Evolutionary conservation across 1,284 basidiomycete genomes (phyloP).

Genomic region (Anthracocystis walkeri): DNA sequence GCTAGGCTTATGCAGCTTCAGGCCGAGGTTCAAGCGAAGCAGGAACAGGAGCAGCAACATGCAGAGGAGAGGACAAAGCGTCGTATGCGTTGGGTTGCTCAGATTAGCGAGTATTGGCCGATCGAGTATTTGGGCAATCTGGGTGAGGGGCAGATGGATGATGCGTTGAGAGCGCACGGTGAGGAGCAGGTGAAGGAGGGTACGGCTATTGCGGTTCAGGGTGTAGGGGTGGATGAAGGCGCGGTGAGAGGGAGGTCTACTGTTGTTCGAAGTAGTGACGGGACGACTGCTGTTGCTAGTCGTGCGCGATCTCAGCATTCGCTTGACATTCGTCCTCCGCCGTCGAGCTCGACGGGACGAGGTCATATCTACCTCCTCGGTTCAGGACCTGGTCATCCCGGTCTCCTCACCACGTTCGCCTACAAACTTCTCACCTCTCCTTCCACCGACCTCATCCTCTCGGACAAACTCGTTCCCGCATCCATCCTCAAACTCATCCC

Average conservation of each 20-base stretch:
- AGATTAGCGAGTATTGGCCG: constrained; percentile 82
- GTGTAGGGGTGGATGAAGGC: neutral
- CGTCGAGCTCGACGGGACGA: neutral
- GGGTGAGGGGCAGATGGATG: constrained; percentile 78
- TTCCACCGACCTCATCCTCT: constrained; percentile 85
- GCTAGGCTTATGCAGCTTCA: constrained; percentile 15
- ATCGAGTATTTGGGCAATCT: constrained; percentile 81
- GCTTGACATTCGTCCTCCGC: constrained; percentile 50
- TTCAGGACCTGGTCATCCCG: constrained; percentile 93
- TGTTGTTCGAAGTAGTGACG: constrained; percentile 3
- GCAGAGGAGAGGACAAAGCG: constrained; percentile 54
- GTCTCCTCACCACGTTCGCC: constrained; percentile 87
- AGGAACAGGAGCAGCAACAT: constrained; percentile 32
- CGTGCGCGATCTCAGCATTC: constrained; percentile 57
- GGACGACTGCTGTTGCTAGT: neutral
- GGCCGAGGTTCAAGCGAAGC: constrained; percentile 19
- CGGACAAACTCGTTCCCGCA: constrained; percentile 96
- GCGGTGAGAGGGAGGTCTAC: constrained; percentile 18
- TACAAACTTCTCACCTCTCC: constrained; percentile 79
- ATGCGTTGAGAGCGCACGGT: constrained; percentile 58
- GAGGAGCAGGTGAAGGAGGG: constrained; percentile 14
- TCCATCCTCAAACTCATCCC: constrained; percentile 90
- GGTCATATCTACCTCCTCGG: constrained; percentile 79
- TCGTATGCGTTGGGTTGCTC: constrained; percentile 71
- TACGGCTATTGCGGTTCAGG: neutral